phyloP scores from a whole-genome alignment of 257 asterid species.

The Osmanthus fragrans region DNA sequence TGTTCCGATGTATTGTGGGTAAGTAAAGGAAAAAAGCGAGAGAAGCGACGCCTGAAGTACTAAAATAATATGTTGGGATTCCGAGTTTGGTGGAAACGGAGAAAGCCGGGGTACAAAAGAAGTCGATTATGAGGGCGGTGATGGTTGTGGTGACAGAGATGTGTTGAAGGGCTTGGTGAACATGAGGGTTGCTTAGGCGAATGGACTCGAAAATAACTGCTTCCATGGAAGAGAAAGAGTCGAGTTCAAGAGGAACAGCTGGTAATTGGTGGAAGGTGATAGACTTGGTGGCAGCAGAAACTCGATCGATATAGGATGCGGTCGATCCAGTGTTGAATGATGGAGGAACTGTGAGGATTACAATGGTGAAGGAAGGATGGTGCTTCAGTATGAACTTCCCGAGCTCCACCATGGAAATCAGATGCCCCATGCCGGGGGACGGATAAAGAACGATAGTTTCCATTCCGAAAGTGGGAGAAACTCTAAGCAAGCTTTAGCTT shows the following conservation, averaged over 20 bases:
- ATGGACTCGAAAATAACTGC: conserved; percentile 40
- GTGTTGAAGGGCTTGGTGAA: conserved; percentile 43
- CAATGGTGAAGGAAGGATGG: conserved; percentile 39
- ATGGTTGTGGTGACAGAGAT: conserved; percentile 26
- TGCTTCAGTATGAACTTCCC: conserved; percentile 55
- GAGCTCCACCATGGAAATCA: conserved; percentile 73
- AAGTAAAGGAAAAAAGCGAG: conserved; percentile 35
- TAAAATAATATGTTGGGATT: conserved; percentile 48
- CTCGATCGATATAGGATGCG: conserved; percentile 42
- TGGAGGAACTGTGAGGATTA: conserved; percentile 34
- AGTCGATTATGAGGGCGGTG: conserved; percentile 56
- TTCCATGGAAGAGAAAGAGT: conserved; percentile 44
- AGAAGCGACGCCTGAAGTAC: conserved; percentile 44
- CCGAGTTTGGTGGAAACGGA: conserved; percentile 32
- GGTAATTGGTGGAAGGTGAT: conserved; percentile 65
- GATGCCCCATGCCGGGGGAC: conserved; percentile 70
- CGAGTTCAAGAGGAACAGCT: conserved; percentile 28
- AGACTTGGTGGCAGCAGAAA: conserved; percentile 55
- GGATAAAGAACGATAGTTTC: conserved; percentile 53
- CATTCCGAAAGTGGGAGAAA: not conserved
- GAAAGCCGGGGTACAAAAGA: conserved; percentile 45
- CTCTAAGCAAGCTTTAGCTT: not conserved
- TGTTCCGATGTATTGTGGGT: conserved; percentile 31
- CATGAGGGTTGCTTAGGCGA: conserved; percentile 40
- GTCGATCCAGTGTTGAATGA: conserved; percentile 58